phyloP scores from a whole-genome alignment of 2,329 filamentous ascomycete species.

The Aspergillus texensis region DNA sequence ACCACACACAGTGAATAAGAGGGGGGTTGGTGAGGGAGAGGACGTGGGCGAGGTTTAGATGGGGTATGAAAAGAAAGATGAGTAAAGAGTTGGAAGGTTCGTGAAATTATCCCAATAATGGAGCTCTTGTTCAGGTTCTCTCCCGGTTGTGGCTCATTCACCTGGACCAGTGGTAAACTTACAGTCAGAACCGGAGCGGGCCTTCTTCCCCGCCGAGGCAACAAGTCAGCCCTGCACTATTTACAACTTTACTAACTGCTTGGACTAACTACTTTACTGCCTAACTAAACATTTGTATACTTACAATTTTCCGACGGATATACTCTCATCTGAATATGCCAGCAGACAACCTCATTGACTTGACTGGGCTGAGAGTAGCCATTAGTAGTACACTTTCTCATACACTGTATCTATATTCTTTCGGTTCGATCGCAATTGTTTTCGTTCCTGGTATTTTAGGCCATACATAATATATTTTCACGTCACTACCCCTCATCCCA shows the following conservation, averaged over 20 bases:
- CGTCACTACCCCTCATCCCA: not conserved
- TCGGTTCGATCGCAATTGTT: not conserved
- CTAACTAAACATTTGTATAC: no score
- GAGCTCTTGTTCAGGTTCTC: constrained; percentile 12
- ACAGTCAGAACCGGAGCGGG: constrained; percentile 21
- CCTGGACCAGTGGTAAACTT: constrained; percentile 3
- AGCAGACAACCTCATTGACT: no score
- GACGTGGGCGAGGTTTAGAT: constrained; percentile 12
- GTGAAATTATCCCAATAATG: constrained; percentile 25
- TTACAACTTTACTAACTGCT: not conserved
- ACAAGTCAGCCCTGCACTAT: constrained; percentile 8
- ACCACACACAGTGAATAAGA: not conserved
- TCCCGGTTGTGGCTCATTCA: constrained; percentile 16
- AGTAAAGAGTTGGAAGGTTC: constrained; percentile 24
- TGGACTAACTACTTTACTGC: not conserved
- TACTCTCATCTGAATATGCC: no score
- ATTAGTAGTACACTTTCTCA: not conserved
- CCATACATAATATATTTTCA: not conserved
- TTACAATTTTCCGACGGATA: no score
- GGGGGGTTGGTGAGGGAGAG: constrained; percentile 1
- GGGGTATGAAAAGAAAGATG: constrained; percentile 15
- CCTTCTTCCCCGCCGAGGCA: constrained; percentile 26
- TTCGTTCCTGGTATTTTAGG: not conserved
- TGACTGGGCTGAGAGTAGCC: not conserved
- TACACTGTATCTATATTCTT: not conserved